These are phyloP conservation scores for Parasitella parasitica DNA, from an alignment of 371 early-diverging fungal species.

Conservation along the genomic window DNA sequence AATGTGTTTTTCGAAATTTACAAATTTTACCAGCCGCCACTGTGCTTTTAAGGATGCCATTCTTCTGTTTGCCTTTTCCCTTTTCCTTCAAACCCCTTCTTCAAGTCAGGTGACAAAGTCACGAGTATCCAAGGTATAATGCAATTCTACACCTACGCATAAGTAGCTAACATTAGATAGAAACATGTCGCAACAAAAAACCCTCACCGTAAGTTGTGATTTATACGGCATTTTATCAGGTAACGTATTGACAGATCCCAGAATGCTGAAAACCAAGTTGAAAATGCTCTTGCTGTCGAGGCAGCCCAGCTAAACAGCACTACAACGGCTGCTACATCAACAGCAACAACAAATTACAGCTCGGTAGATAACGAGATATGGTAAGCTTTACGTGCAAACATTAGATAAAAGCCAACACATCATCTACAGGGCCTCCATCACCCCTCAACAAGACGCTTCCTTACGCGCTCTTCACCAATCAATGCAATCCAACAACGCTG, in stretches of 20 bases:
- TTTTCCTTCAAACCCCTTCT: slow-evolving; percentile 3
- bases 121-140: slow-evolving; percentile 10
- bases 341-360: not conserved
- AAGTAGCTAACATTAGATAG: not conserved
- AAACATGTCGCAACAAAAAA: not conserved
- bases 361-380: slow-evolving; percentile 6
- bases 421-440: slow-evolving; percentile 8
- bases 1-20: too few species aligned
- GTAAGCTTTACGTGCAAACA: not conserved
- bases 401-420: not conserved
- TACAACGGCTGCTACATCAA: not conserved
- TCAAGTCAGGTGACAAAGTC: slow-evolving; percentile 26
- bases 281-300: not conserved
- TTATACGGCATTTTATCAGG: not conserved
- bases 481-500: not conserved
- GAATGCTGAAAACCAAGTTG: not conserved
- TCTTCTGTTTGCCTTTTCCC: not conserved
- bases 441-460: slow-evolving; percentile 19
- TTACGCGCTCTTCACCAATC: slow-evolving; percentile 24
- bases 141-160: too few species aligned
- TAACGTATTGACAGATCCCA: not conserved
- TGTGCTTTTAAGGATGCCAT: too few species aligned
- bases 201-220: not conserved
- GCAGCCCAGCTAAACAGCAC: not conserved
- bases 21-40: too few species aligned